Base-by-base conservation (phyloP, 176 grass and related monocot species). In the Lolium rigidum region DNA sequence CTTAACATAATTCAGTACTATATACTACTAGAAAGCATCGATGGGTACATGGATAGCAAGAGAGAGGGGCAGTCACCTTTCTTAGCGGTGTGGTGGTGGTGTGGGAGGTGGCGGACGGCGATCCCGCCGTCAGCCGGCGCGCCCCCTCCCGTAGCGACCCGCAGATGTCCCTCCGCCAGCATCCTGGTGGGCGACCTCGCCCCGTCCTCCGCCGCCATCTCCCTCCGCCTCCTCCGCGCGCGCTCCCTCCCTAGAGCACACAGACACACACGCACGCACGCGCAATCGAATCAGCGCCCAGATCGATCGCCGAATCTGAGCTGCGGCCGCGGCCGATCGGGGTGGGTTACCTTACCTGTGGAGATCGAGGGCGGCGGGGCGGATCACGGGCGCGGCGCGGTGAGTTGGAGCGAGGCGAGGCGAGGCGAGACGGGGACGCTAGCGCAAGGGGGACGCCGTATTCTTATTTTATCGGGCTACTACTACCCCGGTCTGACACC, bases 51-150 rank as follows among this genome's bases (percentile, higher is more conserved):
- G 71, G 46, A 37, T 5, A 6, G 13, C 2, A 0, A 15, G 2
- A 46, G 28, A 22, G 3, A 9, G 16, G 22, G 71, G 17, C 24
- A 10, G n/a, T 77, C 71, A 91, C 90, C 90, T 91, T 85, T 88
- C 77, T 88, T 91, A 1, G 72, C 11, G 20, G 71, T 5, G 71
- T 91, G 86, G 82, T 91, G 90, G 70, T 88, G 90, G 70, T 88
- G 90, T n/a, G 90, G 78, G 44, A 91, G 86, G 71, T 91, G 86
- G n/a, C 90, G 79, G 55, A 91, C 90, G 82, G 90, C 90, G 90
- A 91, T 91, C 81, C 86, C 86, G 17, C 90, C 90, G 78, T 91
- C 86, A 1, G 82, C 82, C 46, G 82, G 90, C 78, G 90, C 86
- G 17, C 86, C 71, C 70, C 86, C 86, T 62, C 90, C 86, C 24